Base-by-base conservation (phyloP, 1,284 basidiomycete species). In the Melampsora medusae region DNA sequence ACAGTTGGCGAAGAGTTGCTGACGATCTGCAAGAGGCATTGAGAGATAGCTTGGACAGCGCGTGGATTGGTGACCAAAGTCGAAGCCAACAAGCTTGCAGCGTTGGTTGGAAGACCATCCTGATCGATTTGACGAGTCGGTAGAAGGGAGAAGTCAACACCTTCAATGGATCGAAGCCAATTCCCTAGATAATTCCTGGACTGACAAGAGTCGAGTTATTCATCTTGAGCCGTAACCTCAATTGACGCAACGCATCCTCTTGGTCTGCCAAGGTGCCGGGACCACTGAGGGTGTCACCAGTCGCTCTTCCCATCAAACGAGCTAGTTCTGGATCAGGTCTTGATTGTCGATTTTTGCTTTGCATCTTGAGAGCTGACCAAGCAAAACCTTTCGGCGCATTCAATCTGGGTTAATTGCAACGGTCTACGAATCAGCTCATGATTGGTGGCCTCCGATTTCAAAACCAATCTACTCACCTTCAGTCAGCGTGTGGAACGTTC, bases 1-100 rank as follows among this genome's bases (percentile, higher is more conserved):
- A 75, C 48, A 22, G 28, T 53, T 35, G 72, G 50, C 19, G 72
- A 75, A 22, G 72, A 67, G 49, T 75, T 56, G 38, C 53, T 67
- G 72, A 75, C 12, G 28, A 75, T 31, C 49, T 67, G 72, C 22
- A 75, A 31, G n/a, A 75, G 65, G 25, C 49, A 67, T 68, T 67
- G 72, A n/a, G 72, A 75, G 31, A 65, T 56, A 14, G 67, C 38
- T 38, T 35, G 66, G 17, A 65, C 64, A n/a, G 65, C 67, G 35
- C 35, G 42, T 61, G 72, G 64, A 50, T 56, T 61, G n/a, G 65
- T 25, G 33, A 61, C 46, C 53, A 75, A 53, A 7, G 65, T 60
- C 28, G 25, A 48, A 4, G 72, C 64, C n/a, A 75, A 33, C 17
- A 14, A 33, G 10, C 10, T 33, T 10, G 31, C 28, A n/a, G 61